Evolutionary conservation across 2,329 filamentous ascomycete species (phyloP).

Genomic region (Plenodomus biglobosus): DNA sequence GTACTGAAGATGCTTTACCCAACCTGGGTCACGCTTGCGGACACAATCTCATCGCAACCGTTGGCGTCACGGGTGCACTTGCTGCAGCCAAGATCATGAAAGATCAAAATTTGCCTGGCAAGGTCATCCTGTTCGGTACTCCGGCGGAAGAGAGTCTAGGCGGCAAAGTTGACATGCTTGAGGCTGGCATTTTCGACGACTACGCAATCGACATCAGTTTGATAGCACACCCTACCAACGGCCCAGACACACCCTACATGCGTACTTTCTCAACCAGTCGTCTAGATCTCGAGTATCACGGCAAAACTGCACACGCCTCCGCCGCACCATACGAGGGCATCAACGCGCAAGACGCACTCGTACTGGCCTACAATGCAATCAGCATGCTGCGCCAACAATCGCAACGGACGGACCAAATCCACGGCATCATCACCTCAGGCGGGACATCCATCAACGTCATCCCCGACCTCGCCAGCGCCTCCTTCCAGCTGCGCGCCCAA

Average conservation of each 20-base stretch:
- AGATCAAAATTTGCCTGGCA: constrained; percentile 35
- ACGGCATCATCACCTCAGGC: constrained; percentile 16
- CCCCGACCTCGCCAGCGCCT: constrained; percentile 2
- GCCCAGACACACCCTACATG: constrained; percentile 50
- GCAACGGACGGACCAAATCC: constrained; percentile 15
- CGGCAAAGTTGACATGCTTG: constrained; percentile 51
- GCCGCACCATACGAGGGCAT: constrained; percentile 37
- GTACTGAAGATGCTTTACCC: constrained; percentile 41
- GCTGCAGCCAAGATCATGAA: constrained; percentile 39
- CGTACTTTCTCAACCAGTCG: constrained; percentile 46
- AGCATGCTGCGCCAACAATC: constrained; percentile 18
- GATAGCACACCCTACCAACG: constrained; percentile 34
- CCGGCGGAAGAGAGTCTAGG: constrained; percentile 51
- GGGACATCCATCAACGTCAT: constrained; percentile 16
- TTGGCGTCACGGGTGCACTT: constrained; percentile 44
- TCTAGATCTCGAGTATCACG: constrained; percentile 15
- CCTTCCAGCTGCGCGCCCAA: constrained; percentile 14
- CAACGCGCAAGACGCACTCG: constrained; percentile 22
- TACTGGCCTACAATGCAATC: constrained; percentile 17
- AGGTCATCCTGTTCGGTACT: constrained; percentile 48
- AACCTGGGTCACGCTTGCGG: constrained; percentile 51
- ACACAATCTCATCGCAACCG: constrained; percentile 50
- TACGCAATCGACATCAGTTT: constrained; percentile 28
- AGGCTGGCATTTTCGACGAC: constrained; percentile 46
- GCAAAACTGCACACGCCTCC: constrained; percentile 29